A percentile compares a stretch with the other conserved stretches of the same genome.
Conservation (phyloP, 257 asterid species). For the Pogostemon cablin region DNA sequence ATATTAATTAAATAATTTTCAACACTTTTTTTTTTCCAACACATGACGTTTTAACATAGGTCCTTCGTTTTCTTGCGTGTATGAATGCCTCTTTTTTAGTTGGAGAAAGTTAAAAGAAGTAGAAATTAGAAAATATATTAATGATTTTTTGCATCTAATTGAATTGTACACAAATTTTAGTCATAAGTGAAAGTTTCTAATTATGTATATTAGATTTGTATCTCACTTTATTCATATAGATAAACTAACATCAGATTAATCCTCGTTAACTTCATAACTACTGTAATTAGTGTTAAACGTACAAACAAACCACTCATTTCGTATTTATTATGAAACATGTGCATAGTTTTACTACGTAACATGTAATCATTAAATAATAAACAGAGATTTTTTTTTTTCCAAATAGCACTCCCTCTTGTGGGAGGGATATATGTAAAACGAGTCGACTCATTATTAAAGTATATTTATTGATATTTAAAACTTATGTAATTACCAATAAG, state of each 20-base stretch:
- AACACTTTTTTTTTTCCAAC: no score
- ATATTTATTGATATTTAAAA: no score
- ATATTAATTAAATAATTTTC: no score
- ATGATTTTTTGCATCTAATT: constrained; percentile 23
- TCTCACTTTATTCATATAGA: background rate
- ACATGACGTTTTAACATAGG: no score
- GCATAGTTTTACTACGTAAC: background rate
- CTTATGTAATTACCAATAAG: no score
- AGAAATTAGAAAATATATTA: background rate
- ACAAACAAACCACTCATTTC: background rate
- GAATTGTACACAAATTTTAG: constrained; percentile 19
- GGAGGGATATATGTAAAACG: no score
- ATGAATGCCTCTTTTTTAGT: background rate
- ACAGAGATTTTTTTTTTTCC: background rate
- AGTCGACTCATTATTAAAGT: no score
- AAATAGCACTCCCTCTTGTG: no score
- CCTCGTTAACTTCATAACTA: background rate
- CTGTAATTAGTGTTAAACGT: no score
- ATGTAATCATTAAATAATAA: background rate
- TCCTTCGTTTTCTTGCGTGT: background rate
- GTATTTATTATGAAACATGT: background rate
- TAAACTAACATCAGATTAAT: constrained; percentile 17
- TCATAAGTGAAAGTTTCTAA: constrained; percentile 11
- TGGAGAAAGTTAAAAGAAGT: constrained; percentile 2
- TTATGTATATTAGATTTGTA: background rate